These are phyloP conservation scores for Boeremia exigua DNA, from an alignment of 2,329 filamentous ascomycete genomes.

Conservation along the genomic window DNA sequence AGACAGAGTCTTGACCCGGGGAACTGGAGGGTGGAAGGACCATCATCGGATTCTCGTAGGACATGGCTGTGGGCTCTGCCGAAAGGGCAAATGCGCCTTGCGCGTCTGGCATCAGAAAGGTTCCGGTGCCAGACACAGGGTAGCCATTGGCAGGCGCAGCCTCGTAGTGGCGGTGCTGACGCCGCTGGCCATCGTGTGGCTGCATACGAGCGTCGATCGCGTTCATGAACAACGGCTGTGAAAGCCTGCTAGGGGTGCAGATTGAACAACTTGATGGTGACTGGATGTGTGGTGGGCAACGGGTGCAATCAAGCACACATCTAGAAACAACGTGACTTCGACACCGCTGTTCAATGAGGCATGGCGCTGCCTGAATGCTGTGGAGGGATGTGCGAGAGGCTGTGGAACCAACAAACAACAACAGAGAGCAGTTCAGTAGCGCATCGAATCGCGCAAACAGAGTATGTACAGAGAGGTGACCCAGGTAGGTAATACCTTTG, in stretches of 20 bases:
- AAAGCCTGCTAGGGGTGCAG: constrained; percentile 23
- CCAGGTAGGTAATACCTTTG: constrained; percentile 33
- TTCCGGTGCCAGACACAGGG: constrained; percentile 25
- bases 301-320: constrained; percentile 17
- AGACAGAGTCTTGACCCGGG: constrained; percentile 36
- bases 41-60: constrained; percentile 40
- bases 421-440: constrained; percentile 21
- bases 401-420: constrained; percentile 18
- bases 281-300: neutral
- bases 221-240: constrained; percentile 31
- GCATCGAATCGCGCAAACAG: constrained; percentile 21
- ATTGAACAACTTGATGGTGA: constrained; percentile 21
- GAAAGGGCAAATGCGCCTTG: constrained; percentile 46
- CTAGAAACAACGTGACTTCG: constrained; percentile 39
- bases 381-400: constrained; percentile 24
- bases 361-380: constrained; percentile 42
- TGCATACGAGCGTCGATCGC: constrained; percentile 42
- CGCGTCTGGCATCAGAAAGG: constrained; percentile 37
- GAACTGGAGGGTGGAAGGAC: constrained; percentile 28
- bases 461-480: constrained; percentile 17
- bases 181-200: constrained; percentile 42
- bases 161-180: constrained; percentile 44
- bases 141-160: constrained; percentile 39
- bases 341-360: constrained; percentile 36
- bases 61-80: constrained; percentile 43